A percentile compares a stretch with the other conserved stretches of the same genome.
These are phyloP conservation scores for Phaeotremella fagi DNA, from an alignment of 768 basidiomycete genomes.

Conservation along the genomic window DNA sequence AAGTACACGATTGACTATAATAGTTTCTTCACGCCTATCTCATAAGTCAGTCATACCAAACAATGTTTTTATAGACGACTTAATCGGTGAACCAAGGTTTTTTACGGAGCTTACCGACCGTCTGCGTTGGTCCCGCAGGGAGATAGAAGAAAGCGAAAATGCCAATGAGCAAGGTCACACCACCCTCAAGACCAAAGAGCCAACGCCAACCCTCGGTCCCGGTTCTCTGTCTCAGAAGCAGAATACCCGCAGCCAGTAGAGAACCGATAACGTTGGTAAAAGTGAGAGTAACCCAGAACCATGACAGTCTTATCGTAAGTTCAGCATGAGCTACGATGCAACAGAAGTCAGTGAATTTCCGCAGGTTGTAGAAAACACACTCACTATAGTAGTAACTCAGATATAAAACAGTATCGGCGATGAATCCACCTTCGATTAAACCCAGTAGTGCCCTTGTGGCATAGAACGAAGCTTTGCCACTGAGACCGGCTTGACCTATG, in stretches of 20 bases:
- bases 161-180: slow-evolving; percentile 55
- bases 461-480: slow-evolving; percentile 10
- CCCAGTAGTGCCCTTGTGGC: slow-evolving; percentile 24
- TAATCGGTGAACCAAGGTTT: slow-evolving; percentile 63
- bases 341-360: background rate
- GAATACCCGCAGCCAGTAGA: slow-evolving; percentile 9
- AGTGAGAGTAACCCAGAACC: slow-evolving; percentile 34
- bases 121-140: slow-evolving; percentile 63
- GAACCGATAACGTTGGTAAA: slow-evolving; percentile 22
- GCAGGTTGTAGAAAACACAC: background rate
- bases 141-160: slow-evolving; percentile 57
- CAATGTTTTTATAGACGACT: slow-evolving; percentile 12
- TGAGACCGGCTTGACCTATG: slow-evolving; percentile 13
- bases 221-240: slow-evolving; percentile 1
- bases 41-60: background rate
- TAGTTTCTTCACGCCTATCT: slow-evolving; percentile 56
- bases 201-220: slow-evolving; percentile 19
- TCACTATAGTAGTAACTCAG: slow-evolving; percentile 32
- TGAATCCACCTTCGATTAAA: slow-evolving; percentile 20
- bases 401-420: slow-evolving; percentile 29
- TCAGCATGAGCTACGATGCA: slow-evolving; percentile 15
- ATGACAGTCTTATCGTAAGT: slow-evolving; percentile 29
- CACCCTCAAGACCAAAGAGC: slow-evolving; percentile 47
- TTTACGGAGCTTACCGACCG: slow-evolving; percentile 58
- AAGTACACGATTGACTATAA: slow-evolving; percentile 63